These are phyloP conservation scores for Parachaetomium inaequale DNA, from an alignment of 495 filamentous ascomycete species.

Conservation along the genomic window DNA sequence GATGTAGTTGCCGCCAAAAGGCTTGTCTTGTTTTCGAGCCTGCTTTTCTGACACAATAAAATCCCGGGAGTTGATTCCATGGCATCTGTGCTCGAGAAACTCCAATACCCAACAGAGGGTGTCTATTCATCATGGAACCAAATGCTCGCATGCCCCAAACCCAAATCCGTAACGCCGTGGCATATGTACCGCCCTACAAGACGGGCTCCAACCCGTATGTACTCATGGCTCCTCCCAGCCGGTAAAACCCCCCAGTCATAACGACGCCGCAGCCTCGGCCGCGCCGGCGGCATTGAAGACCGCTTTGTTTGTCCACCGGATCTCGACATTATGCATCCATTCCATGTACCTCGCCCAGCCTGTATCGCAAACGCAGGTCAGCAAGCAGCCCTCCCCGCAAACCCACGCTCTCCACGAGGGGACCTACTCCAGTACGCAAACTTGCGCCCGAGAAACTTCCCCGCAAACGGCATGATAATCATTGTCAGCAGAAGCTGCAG, in stretches of 20 bases:
- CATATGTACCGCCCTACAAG: conserved; percentile 4
- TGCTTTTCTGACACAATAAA: neutral
- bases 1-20: neutral
- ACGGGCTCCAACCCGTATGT: conserved; percentile 13
- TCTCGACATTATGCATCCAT: conserved; percentile 54
- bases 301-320: conserved; percentile 48
- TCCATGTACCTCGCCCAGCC: conserved; percentile 59
- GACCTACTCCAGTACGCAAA: conserved; percentile 93
- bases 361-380: conserved; percentile 21
- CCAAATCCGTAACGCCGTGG: conserved; percentile 16
- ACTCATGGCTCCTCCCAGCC: conserved; percentile 20
- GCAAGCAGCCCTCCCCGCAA: neutral
- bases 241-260: conserved; percentile 46
- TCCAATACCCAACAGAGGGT: neutral
- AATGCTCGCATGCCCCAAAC: conserved; percentile 1
- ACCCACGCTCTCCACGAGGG: neutral
- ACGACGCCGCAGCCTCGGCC: conserved; percentile 63
- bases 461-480: conserved; percentile 87
- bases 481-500: conserved; percentile 87
- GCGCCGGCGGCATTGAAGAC: conserved; percentile 65
- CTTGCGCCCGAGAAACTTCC: conserved; percentile 88
- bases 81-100: neutral
- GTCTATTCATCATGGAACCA: neutral
- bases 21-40: neutral
- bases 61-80: neutral